These are phyloP conservation scores for Suillus placidus DNA, from an alignment of 768 basidiomycete species.

Conservation along the genomic window DNA sequence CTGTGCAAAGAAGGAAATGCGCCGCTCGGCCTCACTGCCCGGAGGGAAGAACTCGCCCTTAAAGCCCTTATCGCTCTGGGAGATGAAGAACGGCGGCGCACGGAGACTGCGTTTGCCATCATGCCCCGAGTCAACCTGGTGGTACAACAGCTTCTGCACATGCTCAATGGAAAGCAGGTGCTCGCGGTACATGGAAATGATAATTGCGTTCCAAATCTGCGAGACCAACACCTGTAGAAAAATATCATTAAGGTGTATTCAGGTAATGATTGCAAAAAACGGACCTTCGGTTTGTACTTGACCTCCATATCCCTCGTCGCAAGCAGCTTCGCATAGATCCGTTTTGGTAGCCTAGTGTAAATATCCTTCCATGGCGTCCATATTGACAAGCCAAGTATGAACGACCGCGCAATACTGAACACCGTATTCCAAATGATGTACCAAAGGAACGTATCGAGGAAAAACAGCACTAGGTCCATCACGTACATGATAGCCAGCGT, in stretches of 20 bases:
- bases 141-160: slow-evolving; percentile 96
- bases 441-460: slow-evolving; percentile 99
- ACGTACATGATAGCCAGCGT: slow-evolving; percentile 97
- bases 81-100: slow-evolving; percentile 98
- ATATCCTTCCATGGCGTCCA: slow-evolving; percentile 99
- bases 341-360: slow-evolving; percentile 92
- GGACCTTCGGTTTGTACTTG: slow-evolving; percentile 99
- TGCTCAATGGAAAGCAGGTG: slow-evolving; percentile 98
- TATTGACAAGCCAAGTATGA: slow-evolving; percentile 90
- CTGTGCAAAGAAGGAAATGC: slow-evolving; percentile 99
- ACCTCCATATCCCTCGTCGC: slow-evolving; percentile 96
- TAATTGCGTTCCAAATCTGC: slow-evolving; percentile 99
- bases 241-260: not conserved
- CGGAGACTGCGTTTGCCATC: slow-evolving; percentile 90
- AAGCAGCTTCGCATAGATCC: slow-evolving; percentile 94
- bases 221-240: slow-evolving; percentile 83
- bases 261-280: slow-evolving; percentile 13
- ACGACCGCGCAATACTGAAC: slow-evolving; percentile 85
- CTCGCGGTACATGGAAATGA: slow-evolving; percentile 99
- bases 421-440: slow-evolving; percentile 99
- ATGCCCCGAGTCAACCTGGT: slow-evolving; percentile 84
- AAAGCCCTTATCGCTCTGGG: slow-evolving; percentile 85
- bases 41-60: slow-evolving; percentile 92
- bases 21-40: slow-evolving; percentile 93
- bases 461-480: slow-evolving; percentile 97